Conservation (phyloP, 148 eudicot species). For the Rhododendron ovatum region DNA sequence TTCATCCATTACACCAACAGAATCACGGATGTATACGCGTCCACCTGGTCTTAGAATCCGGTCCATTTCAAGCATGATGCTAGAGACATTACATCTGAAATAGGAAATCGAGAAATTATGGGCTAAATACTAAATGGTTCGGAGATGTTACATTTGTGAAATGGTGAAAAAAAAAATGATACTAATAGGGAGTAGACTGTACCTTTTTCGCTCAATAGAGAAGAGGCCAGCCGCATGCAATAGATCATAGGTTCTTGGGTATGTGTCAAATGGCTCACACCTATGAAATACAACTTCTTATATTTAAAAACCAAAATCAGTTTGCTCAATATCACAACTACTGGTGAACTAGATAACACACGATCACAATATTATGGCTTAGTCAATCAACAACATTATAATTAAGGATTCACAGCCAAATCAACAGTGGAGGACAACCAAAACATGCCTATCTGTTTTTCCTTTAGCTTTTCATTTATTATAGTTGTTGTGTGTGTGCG, state of each 20-base stretch:
- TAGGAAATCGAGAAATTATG: conserved; percentile 5
- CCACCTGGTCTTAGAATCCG: conserved; percentile 95
- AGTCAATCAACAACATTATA: neutral
- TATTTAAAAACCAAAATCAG: neutral
- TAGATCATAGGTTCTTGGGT: conserved; percentile 94
- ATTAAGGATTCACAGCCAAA: neutral
- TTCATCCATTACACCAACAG: conserved; percentile 63
- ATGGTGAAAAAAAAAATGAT: neutral
- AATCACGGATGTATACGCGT: conserved; percentile 79
- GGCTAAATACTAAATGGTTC: neutral
- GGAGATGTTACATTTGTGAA: neutral
- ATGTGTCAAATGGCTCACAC: conserved; percentile 99
- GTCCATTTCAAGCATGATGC: conserved; percentile 97
- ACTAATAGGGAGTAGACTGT: neutral
- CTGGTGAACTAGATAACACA: neutral
- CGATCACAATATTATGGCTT: neutral
- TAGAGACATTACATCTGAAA: conserved; percentile 77
- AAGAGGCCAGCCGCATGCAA: conserved; percentile 94
- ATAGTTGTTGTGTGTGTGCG: neutral
- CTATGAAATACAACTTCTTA: conserved; percentile 30
- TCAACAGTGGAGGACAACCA: neutral
- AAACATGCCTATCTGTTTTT: neutral
- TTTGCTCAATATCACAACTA: neutral
- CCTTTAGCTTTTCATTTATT: neutral
- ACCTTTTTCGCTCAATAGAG: conserved; percentile 79